A percentile compares a stretch with the other conserved stretches of the same genome.
phyloP scores from a whole-genome alignment of 1,284 basidiomycete genomes.

The Puccinia polysora region DNA sequence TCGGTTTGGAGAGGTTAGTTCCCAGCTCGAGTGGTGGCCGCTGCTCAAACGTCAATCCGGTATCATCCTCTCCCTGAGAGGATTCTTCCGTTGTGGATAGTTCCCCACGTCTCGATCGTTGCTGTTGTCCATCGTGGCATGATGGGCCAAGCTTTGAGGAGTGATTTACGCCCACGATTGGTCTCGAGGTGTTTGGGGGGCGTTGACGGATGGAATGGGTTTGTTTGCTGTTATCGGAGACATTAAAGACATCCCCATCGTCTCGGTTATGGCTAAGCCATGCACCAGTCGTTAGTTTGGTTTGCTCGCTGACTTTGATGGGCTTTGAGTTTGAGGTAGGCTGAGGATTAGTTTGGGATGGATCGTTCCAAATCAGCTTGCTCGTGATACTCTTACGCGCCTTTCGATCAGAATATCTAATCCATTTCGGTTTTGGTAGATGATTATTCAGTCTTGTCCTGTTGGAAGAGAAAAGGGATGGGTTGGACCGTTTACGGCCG shows the following conservation, averaged over 20 bases:
- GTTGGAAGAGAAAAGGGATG: not conserved
- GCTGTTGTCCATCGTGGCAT: not conserved
- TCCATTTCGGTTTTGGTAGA: constrained; percentile 19
- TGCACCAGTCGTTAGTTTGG: not conserved
- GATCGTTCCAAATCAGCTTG: constrained; percentile 24
- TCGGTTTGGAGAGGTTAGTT: constrained; percentile 1
- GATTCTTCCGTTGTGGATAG: constrained; percentile 8
- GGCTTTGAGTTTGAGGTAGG: not conserved
- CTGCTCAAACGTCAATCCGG: no score
- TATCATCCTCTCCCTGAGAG: not conserved
- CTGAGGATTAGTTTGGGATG: not conserved
- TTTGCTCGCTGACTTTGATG: not conserved
- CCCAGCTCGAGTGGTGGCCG: no score
- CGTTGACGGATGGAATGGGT: not conserved
- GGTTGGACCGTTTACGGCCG: not conserved
- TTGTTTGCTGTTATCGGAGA: not conserved
- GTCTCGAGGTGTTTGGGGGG: not conserved
- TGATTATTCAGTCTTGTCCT: not conserved
- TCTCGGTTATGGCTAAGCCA: not conserved
- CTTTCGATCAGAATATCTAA: constrained; percentile 24
- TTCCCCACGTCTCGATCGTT: not conserved
- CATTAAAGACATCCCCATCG: constrained; percentile 3
- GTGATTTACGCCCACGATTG: not conserved
- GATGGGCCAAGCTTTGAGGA: not conserved
- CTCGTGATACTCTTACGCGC: not conserved